Percentiles rank a stretch among this genome's conserved stretches.
These are phyloP conservation scores for Ramularia endophylla DNA, from an alignment of 2,329 filamentous ascomycete genomes.

Conservation along the genomic window DNA sequence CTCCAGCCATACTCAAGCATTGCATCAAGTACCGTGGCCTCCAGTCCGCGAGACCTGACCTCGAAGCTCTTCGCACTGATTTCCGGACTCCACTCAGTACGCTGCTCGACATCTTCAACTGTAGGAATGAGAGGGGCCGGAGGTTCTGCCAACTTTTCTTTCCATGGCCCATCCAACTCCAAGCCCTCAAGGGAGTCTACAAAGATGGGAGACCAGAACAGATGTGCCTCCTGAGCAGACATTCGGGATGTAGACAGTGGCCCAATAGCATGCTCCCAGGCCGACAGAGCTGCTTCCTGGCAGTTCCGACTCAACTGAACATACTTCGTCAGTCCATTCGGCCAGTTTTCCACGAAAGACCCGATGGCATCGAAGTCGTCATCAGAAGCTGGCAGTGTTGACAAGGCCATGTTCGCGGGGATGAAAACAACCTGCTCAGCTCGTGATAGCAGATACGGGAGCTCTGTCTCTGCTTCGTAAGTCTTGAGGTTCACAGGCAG, in stretches of 20 bases:
- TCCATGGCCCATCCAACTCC: constrained; percentile 8
- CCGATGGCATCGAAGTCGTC: constrained; percentile 27
- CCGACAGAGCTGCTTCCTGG: constrained; percentile 14
- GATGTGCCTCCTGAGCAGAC: constrained; percentile 25
- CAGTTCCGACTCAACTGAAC: constrained; percentile 7
- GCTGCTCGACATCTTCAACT: constrained; percentile 6
- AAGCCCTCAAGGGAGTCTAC: constrained; percentile 6
- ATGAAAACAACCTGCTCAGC: constrained; percentile 12
- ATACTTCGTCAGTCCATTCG: constrained; percentile 25
- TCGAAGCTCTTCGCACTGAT: constrained; percentile 2
- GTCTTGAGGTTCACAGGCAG: constrained; percentile 14
- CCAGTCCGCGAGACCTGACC: constrained; percentile 14
- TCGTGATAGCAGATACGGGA: constrained; percentile 11
- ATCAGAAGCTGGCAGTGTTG: constrained; percentile 19
- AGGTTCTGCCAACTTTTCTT: background rate
- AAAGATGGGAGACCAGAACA: constrained; percentile 26
- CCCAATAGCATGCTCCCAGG: constrained; percentile 28
- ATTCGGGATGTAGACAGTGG: constrained; percentile 26
- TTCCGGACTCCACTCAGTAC: constrained; percentile 22
- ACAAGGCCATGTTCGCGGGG: constrained; percentile 11
- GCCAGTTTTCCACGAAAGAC: constrained; percentile 31
- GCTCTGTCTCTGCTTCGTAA: background rate
- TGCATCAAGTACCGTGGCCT: constrained; percentile 9
- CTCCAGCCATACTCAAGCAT: no score
- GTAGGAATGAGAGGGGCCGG: constrained; percentile 5